Conservation (phyloP, 2,329 filamentous ascomycete genomes). For the Aspergillus ustus region DNA sequence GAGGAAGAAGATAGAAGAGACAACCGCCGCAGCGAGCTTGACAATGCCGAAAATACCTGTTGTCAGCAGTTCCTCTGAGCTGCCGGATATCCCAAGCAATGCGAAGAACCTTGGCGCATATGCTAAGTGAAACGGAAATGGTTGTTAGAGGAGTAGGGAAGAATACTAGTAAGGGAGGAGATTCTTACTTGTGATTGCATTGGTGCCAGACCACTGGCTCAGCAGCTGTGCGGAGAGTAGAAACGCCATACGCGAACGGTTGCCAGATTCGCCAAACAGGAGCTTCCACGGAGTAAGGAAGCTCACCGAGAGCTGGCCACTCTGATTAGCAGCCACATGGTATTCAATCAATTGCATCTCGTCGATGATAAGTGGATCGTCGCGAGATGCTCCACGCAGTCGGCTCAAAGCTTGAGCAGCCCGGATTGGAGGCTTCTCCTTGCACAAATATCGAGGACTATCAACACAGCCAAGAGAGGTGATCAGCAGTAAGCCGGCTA, state of each 20-base stretch:
- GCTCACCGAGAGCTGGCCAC: background rate
- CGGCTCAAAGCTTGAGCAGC: background rate
- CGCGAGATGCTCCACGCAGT: background rate
- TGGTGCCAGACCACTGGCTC: slow-evolving; percentile 72
- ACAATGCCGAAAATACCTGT: background rate
- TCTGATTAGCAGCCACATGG: background rate
- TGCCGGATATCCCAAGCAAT: background rate
- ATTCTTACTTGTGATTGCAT: slow-evolving; percentile 65
- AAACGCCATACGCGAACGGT: slow-evolving; percentile 72
- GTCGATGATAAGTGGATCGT: background rate
- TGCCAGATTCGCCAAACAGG: background rate
- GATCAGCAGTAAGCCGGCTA: slow-evolving; percentile 68
- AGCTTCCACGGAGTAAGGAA: background rate
- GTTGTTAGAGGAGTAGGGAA: no score
- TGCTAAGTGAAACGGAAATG: background rate
- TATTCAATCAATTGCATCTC: background rate
- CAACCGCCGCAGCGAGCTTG: slow-evolving; percentile 62
- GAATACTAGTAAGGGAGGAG: no score
- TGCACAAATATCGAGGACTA: slow-evolving; percentile 69
- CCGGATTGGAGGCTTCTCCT: slow-evolving; percentile 54
- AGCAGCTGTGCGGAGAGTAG: slow-evolving; percentile 69
- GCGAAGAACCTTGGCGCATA: background rate
- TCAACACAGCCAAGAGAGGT: slow-evolving; percentile 70
- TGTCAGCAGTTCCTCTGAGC: background rate
- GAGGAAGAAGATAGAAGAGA: slow-evolving; percentile 75